Base-by-base conservation (phyloP, 495 filamentous ascomycete species). In the Hypomontagnella submonticulosa region DNA sequence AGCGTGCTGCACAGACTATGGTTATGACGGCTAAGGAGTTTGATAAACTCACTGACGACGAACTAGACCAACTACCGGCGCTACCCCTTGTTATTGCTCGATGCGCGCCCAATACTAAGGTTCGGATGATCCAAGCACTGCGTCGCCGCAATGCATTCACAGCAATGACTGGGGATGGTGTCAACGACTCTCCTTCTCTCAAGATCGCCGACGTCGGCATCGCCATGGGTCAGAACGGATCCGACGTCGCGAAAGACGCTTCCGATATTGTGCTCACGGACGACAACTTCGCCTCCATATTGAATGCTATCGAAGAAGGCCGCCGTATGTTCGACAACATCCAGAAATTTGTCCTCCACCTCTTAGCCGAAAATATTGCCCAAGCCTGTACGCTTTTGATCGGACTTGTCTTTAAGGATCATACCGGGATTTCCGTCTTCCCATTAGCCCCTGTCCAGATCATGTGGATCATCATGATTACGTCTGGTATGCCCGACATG, bases 401-500 rank as follows among this genome's bases (percentile, higher is more conserved):
- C 63, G 89, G 89, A 51, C 82, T 92, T 2, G 84, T 77, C 0
- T 91, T 92, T 77, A 90, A 91, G 72, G 90, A 92, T 69, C 52
- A 68, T 0, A 75, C 69, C 48, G 77, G 81, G 0, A 77, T 90
- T 19, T 91, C 89, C 1, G 89, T 91, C 8, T 92, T 90, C 71
- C 89, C 89, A 3, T 81, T 92, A 19, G 71, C 89, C 0, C 89
- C 89, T 0, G 87, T 92, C 10, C 86, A 92, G 68, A 90, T 91
- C 60, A 78, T 92, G 6, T 91, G 89, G 89, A 85, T 91, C 53
- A 91, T 90, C 74, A 91, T 92, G 87, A 80, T 90, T 44, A 91
- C 89, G 1, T 90, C 88, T 20, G 85, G 85, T 49, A 79, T 90
- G 36, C 89, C 89, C 11, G 89, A 90, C 61, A 90, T 92, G 84